These are phyloP conservation scores for Paramecium biaurelia DNA, from an alignment of 73 alveolate genomes.

Conservation along the genomic window DNA sequence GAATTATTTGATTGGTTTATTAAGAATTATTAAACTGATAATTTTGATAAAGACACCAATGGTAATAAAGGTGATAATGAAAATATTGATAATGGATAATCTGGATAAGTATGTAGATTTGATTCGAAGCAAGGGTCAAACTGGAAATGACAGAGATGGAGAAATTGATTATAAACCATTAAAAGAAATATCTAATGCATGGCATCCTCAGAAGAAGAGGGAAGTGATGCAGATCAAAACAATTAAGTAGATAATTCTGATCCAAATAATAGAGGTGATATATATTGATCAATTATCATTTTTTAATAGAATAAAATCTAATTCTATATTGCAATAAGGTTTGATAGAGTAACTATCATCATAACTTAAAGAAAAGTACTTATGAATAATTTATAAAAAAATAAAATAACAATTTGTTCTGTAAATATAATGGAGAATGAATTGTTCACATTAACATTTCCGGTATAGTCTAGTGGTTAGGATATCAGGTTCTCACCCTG, in stretches of 20 bases:
- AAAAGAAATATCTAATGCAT: background rate
- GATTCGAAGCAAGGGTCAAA: background rate
- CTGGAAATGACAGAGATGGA: background rate
- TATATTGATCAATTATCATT: no score
- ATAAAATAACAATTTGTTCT: background rate
- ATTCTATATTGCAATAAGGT: no score
- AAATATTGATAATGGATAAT: background rate
- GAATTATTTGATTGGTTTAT: background rate
- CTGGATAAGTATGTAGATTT: background rate
- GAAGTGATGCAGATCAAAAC: background rate
- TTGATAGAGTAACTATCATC: no score
- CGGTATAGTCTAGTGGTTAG: constrained; percentile 63
- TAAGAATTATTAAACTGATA: background rate
- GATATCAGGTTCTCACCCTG: constrained; percentile 63
- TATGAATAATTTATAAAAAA: background rate
- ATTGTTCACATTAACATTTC: background rate
- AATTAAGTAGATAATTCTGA: background rate
- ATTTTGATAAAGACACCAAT: background rate
- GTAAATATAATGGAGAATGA: background rate
- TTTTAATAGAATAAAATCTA: no score
- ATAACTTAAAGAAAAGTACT: background rate
- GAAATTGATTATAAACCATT: background rate
- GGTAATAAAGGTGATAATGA: background rate
- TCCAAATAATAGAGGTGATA: background rate
- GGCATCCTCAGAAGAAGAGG: background rate